Evolutionary conservation across 1,284 basidiomycete species (phyloP).

Genomic region (Afroboletus lepidellus): DNA sequence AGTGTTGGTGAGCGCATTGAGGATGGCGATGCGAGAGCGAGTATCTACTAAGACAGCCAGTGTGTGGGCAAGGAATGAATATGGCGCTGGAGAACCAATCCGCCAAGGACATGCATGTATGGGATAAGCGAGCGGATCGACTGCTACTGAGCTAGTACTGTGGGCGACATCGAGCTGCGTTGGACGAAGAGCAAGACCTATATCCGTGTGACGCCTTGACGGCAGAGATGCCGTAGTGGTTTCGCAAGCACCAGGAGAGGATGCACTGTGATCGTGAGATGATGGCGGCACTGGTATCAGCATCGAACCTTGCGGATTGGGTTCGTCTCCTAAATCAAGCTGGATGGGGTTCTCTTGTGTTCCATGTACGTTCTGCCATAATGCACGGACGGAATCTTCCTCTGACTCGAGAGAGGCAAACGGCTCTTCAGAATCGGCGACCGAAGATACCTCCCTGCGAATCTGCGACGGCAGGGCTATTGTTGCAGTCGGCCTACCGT

Average conservation of each 20-base stretch:
- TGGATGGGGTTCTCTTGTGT: slow-evolving; percentile 27
- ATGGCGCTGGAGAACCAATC: slow-evolving; percentile 55
- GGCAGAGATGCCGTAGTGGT: slow-evolving; percentile 9
- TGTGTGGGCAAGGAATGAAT: slow-evolving; percentile 78
- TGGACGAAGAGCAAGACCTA: slow-evolving; percentile 6
- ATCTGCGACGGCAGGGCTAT: slow-evolving; percentile 13
- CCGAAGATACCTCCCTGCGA: slow-evolving; percentile 13
- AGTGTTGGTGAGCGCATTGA: slow-evolving; percentile 79
- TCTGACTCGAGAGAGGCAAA: slow-evolving; percentile 13
- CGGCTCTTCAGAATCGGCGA: slow-evolving; percentile 17
- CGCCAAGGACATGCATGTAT: slow-evolving; percentile 39
- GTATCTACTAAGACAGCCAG: slow-evolving; percentile 75
- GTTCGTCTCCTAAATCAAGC: slow-evolving; percentile 25
- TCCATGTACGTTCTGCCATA: slow-evolving; percentile 22
- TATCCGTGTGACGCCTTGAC: slow-evolving; percentile 2
- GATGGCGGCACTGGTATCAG: slow-evolving; percentile 9
- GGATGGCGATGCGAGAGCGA: slow-evolving; percentile 79
- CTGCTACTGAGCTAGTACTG: slow-evolving; percentile 38
- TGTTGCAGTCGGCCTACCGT: slow-evolving; percentile 14
- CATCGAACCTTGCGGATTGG: slow-evolving; percentile 8
- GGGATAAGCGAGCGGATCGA: slow-evolving; percentile 47
- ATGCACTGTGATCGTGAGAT: slow-evolving; percentile 14
- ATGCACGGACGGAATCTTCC: slow-evolving; percentile 1
- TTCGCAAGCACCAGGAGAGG: slow-evolving; percentile 11
- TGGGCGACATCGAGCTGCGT: slow-evolving; percentile 21